phyloP scores from a whole-genome alignment of 805 yeast species.

The Dipodascus albidus region DNA sequence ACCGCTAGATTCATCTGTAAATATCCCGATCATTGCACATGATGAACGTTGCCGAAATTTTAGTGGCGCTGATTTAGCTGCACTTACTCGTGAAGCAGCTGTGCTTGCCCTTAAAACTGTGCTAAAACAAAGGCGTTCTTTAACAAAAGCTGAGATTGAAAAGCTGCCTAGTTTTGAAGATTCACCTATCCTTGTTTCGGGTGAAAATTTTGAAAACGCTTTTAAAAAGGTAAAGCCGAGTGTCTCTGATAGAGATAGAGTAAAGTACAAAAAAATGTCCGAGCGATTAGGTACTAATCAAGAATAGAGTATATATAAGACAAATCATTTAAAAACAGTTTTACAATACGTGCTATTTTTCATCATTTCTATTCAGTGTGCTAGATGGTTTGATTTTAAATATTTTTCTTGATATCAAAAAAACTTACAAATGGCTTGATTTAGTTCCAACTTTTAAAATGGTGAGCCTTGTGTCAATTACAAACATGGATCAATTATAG shows the following conservation, averaged over 20 bases:
- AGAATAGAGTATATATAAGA: not conserved
- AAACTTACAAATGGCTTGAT: too few relatives aligned
- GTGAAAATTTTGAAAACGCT: slow-evolving; percentile 60
- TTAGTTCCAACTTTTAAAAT: too few relatives aligned
- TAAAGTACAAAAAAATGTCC: slow-evolving; percentile 62
- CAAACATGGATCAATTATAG: too few relatives aligned
- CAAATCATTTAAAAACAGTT: too few relatives aligned
- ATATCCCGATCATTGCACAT: slow-evolving; percentile 48
- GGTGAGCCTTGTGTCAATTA: too few relatives aligned
- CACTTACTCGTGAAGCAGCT: slow-evolving; percentile 89
- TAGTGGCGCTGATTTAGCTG: slow-evolving; percentile 93
- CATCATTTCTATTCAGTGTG: slow-evolving; percentile 2
- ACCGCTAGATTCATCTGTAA: slow-evolving; percentile 56
- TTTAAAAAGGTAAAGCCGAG: slow-evolving; percentile 73
- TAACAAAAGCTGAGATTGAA: slow-evolving; percentile 29
- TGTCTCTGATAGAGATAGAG: slow-evolving; percentile 76
- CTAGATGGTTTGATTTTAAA: too few relatives aligned
- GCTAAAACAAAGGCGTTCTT: slow-evolving; percentile 36
- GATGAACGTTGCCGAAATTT: slow-evolving; percentile 80
- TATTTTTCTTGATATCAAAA: too few relatives aligned
- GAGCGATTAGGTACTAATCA: slow-evolving; percentile 46
- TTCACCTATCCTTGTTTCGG: slow-evolving; percentile 40
- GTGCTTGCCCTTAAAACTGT: slow-evolving; percentile 56
- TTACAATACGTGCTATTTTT: not conserved
- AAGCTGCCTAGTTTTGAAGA: slow-evolving; percentile 11